Evolutionary conservation across 306 rosid species (phyloP).

Genomic region (Rubus idaeus): DNA sequence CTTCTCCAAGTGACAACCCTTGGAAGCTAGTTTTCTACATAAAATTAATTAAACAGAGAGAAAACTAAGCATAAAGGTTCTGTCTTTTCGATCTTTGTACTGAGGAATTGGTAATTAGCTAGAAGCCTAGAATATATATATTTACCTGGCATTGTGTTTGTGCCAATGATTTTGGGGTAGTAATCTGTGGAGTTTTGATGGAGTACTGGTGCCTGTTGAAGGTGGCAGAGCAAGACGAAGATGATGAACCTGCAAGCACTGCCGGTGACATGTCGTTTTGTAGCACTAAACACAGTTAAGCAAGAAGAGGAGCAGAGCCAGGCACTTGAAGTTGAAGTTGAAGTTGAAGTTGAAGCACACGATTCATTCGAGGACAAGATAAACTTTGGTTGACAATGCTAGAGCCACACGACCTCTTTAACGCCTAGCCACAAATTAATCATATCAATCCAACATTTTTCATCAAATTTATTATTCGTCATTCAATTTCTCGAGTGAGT

Average conservation of each 20-base stretch:
- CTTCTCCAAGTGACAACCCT: slow-evolving; percentile 72
- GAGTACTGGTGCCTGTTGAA: slow-evolving; percentile 37
- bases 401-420: slow-evolving; percentile 35
- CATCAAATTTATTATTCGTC: neutral
- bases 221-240: slow-evolving; percentile 56
- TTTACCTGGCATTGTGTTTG: slow-evolving; percentile 47
- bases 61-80: neutral
- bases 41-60: neutral
- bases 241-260: slow-evolving; percentile 59
- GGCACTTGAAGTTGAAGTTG: neutral
- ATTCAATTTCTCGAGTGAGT: neutral
- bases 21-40: slow-evolving; percentile 66
- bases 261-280: slow-evolving; percentile 50
- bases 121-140: neutral
- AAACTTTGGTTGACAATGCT: slow-evolving; percentile 30
- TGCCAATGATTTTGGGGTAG: slow-evolving; percentile 37
- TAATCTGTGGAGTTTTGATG: slow-evolving; percentile 37
- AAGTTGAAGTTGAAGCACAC: slow-evolving; percentile 11
- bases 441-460: neutral
- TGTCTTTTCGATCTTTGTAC: neutral
- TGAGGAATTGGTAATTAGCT: neutral
- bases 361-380: slow-evolving; percentile 27
- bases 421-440: neutral
- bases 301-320: neutral
- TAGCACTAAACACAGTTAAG: slow-evolving; percentile 5